Evolutionary conservation across 352 stramenopile species (phyloP), one percentile per base, ranked within the genome.

Genomic region (Thalassiosira hispida): DNA sequence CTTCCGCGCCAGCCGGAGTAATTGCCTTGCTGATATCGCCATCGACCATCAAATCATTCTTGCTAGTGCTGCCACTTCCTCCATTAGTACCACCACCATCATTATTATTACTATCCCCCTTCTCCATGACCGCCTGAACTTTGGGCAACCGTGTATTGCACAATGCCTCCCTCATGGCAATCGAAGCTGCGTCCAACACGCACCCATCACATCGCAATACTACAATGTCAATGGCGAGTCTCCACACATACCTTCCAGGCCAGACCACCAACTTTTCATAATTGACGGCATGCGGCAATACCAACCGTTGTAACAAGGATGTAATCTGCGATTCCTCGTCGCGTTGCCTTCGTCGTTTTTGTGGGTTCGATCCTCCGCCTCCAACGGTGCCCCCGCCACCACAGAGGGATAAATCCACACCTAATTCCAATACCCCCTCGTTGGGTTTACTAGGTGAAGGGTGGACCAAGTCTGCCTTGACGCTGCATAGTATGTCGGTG

Each of bases 391-490:
- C 63, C 47, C 47, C 60, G 42, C 60, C 38, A 31, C 66, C 67
- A 29, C 59, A 77, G 27, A 79, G 68, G 3, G 61, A 77, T 20
- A 80, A 47, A 55, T 92, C 87, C 16, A 92, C 83, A 18, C 81
- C 69, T n/a, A 92, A 47, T 66, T 90, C 81, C n/a, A 91, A 44
- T 0, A 88, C 62, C 0, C 87, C 87, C n/a, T 84, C 56, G 35
- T 68, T 67, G 0, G 80, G 80, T 46, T 72, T 62, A 46, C 12
- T 52, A 14, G 57, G 65, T 11, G 79, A 75, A 7, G 87, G 87
- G 63, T 73, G 62, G 1, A 90, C 84, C 7, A 92, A 29, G 44
- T 91, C 87, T 6, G 84, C 87, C 51, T 88, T 88, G 64, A 92
- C 77, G 18, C 72, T 88, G 42, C 84, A 88, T 27, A 92, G 31